Evolutionary conservation across 495 filamentous ascomycete genomes (phyloP), one percentile per base, ranked within the genome.

Genomic region (Penicillium crystallinum): DNA sequence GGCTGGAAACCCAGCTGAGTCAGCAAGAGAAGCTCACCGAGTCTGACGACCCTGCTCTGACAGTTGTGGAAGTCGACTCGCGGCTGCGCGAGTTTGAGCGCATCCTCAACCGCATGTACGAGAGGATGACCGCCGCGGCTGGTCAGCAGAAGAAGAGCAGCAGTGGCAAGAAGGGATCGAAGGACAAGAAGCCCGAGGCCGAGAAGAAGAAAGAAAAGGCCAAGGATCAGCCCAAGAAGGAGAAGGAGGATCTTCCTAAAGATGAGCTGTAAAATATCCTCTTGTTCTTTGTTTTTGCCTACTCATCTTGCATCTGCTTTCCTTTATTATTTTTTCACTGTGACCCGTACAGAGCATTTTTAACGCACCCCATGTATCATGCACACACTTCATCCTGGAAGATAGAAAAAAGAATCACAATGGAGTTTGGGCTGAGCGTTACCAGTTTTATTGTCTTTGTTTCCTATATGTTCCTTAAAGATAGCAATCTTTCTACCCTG

Each of bases 1-100:
- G 90, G 90, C 71, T 95, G 18, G 77, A 82, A 36, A 75, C 81
- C 62, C 83, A 85, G 59, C 65, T 85, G n/a, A 71, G 72, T 0
- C 65, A 72, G 43, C 89, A 95, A 60, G 83, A 87, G 29, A 80
- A 81, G 59, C 80, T 91, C 12, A 73, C 77, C 19, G 71, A 70
- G 18, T 82, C 82, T 6, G 86, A 88, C 29, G 84, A 93, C 50
- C 87, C 90, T 0, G 82, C 82, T 6, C 68, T 95, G 3, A 72
- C 81, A 18, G 67, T 82, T 42, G 81, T 82, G 59, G 90, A 92
- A 15, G 66, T 96, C 19, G 71, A 77, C 52, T 54, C 45, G 22
- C 68, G 66, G 42, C 67, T 55, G 64, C 79, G 79, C 5, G 81
- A 87, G 37, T 76, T 87, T 61, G 83, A 88, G 45, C 75, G 91